Evolutionary conservation across 495 filamentous ascomycete species (phyloP).

Genomic region (Symbiotaphrina buchneri): DNA sequence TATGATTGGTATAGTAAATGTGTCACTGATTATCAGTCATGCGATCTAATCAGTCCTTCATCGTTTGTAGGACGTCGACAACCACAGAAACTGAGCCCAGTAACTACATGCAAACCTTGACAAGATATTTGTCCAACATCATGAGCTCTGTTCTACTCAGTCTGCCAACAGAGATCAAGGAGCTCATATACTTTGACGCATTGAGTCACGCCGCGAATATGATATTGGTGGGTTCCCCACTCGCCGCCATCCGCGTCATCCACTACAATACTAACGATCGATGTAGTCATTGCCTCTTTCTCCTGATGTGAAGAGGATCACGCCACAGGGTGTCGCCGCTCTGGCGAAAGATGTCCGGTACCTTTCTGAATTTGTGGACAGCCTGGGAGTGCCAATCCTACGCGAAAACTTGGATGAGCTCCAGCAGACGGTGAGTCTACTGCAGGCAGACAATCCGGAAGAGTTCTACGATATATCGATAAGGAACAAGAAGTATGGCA

Average conservation of each 20-base stretch:
- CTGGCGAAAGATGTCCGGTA: constrained; percentile 66
- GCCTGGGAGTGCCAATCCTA: constrained; percentile 58
- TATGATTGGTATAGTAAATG: constrained; percentile 58
- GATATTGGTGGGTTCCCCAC: constrained; percentile 38
- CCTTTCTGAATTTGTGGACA: constrained; percentile 64
- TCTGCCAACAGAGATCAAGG: constrained; percentile 83
- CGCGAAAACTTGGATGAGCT: constrained; percentile 77
- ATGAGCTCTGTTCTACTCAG: constrained; percentile 87
- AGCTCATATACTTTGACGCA: constrained; percentile 93
- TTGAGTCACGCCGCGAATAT: constrained; percentile 71
- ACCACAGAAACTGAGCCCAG: constrained; percentile 44
- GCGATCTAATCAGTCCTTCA: not conserved
- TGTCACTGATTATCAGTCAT: not conserved
- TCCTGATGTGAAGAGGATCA: constrained; percentile 59
- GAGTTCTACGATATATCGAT: constrained; percentile 83
- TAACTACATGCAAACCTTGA: constrained; percentile 86
- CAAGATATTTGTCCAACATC: constrained; percentile 81
- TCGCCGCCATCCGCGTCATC: not conserved
- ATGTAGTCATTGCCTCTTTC: constrained; percentile 58
- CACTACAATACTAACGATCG: constrained; percentile 2
- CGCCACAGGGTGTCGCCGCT: constrained; percentile 59
- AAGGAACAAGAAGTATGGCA: constrained; percentile 76
- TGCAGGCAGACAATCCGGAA: constrained; percentile 73
- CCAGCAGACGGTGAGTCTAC: constrained; percentile 69
- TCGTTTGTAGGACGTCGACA: constrained; percentile 29